A percentile compares a stretch with the other conserved stretches of the same genome.
These are phyloP conservation scores for Paraphaeosphaeria sporulosa DNA, from an alignment of 2,329 filamentous ascomycete genomes.

Conservation along the genomic window DNA sequence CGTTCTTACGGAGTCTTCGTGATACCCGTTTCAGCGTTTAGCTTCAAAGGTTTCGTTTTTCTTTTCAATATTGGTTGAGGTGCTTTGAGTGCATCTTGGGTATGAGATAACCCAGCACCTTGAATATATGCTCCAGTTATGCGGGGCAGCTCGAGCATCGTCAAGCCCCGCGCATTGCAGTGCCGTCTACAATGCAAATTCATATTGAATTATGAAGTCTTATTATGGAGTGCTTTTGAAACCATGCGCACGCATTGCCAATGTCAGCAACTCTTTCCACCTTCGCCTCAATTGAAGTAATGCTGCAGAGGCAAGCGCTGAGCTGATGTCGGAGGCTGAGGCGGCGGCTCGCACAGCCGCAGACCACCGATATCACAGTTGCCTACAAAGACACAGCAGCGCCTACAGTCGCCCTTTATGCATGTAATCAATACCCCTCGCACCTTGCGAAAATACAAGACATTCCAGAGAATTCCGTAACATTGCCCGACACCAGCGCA, in stretches of 20 bases:
- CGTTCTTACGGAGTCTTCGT: neutral
- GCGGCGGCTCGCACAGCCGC: constrained; percentile 34
- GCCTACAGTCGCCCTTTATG: constrained; percentile 30
- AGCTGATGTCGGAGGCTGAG: constrained; percentile 35
- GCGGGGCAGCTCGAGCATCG: neutral
- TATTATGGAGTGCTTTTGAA: too few relatives aligned
- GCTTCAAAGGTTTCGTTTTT: neutral
- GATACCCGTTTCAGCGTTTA: constrained; percentile 5
- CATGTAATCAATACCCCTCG: constrained; percentile 29
- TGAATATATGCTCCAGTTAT: neutral
- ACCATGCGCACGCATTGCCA: neutral
- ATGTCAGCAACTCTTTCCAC: neutral
- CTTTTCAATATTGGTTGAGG: neutral
- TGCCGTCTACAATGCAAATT: neutral
- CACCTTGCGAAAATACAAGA: constrained; percentile 42
- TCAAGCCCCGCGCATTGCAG: neutral
- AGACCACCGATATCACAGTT: constrained; percentile 32
- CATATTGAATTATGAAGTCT: neutral
- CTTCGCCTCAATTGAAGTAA: constrained; percentile 1
- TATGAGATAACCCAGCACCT: neutral
- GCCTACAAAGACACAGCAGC: constrained; percentile 16
- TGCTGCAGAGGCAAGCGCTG: constrained; percentile 11
- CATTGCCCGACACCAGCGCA: neutral
- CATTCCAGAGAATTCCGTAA: constrained; percentile 39
- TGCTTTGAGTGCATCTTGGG: neutral